These are phyloP conservation scores for Fistulifera solaris DNA, from an alignment of 108 stramenopile genomes.

Conservation along the genomic window DNA sequence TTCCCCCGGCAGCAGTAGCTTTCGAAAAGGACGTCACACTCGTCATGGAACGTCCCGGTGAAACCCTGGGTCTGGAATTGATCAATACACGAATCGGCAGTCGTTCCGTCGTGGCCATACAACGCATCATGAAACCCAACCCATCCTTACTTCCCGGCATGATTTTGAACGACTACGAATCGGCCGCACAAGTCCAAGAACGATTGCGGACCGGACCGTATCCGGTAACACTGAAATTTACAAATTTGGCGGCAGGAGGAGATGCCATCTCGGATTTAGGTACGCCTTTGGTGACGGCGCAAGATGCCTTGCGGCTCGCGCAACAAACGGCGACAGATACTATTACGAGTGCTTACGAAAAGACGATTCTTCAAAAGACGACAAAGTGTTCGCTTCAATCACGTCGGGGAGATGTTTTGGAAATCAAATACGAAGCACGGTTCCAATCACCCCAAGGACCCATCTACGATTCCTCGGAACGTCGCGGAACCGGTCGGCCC, in stretches of 20 bases:
- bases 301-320: slow-evolving; percentile 43
- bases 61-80: too few species aligned
- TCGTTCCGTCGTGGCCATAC: too few species aligned
- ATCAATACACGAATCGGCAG: too few species aligned
- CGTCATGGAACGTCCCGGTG: too few species aligned
- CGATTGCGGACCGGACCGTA: slow-evolving; percentile 31
- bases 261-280: slow-evolving; percentile 47
- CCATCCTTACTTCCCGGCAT: slow-evolving; percentile 17
- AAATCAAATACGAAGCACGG: slow-evolving; percentile 40
- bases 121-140: too few species aligned
- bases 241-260: slow-evolving; percentile 38
- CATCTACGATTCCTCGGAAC: slow-evolving; percentile 35
- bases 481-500: slow-evolving; percentile 47
- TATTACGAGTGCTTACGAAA: slow-evolving; percentile 1
- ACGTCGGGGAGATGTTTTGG: slow-evolving; percentile 46
- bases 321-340: slow-evolving; percentile 15
- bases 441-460: slow-evolving; percentile 5
- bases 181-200: slow-evolving; percentile 14
- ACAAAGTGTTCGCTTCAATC: slow-evolving; percentile 23
- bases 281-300: slow-evolving; percentile 27
- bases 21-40: too few species aligned
- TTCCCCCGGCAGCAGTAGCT: too few species aligned
- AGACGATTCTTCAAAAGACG: neutral
- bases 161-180: slow-evolving; percentile 13
- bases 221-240: slow-evolving; percentile 34